Evolutionary conservation across 78 protist species (phyloP).

Genomic region (Pigoraptor vietnamica): DNA sequence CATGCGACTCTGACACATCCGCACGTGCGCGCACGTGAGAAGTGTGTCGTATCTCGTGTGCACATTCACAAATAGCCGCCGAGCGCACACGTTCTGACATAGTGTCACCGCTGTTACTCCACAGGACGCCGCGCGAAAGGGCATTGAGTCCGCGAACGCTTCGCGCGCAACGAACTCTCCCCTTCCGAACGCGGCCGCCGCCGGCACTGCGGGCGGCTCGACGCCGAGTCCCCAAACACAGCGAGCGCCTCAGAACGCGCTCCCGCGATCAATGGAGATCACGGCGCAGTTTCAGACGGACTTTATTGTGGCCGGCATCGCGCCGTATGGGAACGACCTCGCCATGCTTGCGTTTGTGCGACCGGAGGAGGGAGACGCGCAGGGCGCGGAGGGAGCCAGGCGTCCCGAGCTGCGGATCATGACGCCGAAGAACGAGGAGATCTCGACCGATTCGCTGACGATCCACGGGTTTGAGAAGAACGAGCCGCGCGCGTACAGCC

Average conservation of each 20-base stretch:
- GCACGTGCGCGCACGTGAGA: too few relatives aligned
- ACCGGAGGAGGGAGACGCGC: conserved; percentile 4
- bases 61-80: not conserved
- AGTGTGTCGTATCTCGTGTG: too few relatives aligned
- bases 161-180: conserved; percentile 8
- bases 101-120: not conserved
- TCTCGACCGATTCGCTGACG: conserved; percentile 55
- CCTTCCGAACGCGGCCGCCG: not conserved
- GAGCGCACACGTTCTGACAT: not conserved
- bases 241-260: not conserved
- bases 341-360: conserved; percentile 53
- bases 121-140: not conserved
- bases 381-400: not conserved
- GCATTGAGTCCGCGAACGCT: not conserved
- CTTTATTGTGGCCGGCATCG: conserved; percentile 69
- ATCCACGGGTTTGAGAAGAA: conserved; percentile 56
- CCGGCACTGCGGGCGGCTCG: conserved; percentile 24
- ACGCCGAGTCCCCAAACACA: not conserved
- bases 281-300: conserved; percentile 48
- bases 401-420: conserved; percentile 58
- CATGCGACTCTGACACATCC: not conserved
- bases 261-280: conserved; percentile 19
- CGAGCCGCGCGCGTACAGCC: not conserved
- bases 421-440: conserved; percentile 33
- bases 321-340: conserved; percentile 63